Percentiles rank a stretch among this genome's conserved stretches.
These are phyloP conservation scores for Ceriops decandra DNA, from an alignment of 345 rosid species.

Conservation along the genomic window DNA sequence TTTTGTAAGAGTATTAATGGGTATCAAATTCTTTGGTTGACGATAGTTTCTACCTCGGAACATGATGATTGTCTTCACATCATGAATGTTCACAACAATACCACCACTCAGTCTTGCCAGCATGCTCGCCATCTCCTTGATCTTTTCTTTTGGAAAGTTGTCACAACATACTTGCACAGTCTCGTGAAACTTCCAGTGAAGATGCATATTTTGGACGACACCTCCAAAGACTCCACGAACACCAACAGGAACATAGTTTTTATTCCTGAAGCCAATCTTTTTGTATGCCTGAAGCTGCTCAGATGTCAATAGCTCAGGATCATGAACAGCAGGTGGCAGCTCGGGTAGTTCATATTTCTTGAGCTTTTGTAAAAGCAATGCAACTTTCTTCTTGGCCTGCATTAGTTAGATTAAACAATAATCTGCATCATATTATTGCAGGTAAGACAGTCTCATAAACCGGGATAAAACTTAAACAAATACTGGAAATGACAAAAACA, in stretches of 20 bases:
- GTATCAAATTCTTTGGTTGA: conserved; percentile 87
- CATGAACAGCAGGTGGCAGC: conserved; percentile 76
- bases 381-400: conserved; percentile 96
- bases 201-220: conserved; percentile 96
- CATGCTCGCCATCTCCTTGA: conserved; percentile 95
- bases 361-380: conserved; percentile 80
- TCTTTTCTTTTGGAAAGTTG: conserved; percentile 87
- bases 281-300: conserved; percentile 85
- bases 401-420: conserved; percentile 10
- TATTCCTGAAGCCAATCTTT: conserved; percentile 87
- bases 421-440: neutral
- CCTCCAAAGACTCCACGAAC: conserved; percentile 99
- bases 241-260: conserved; percentile 94
- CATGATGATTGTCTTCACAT: conserved; percentile 93
- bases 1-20: conserved; percentile 92
- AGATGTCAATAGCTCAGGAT: conserved; percentile 78
- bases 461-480: neutral
- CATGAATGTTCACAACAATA: conserved; percentile 72
- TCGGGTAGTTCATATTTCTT: conserved; percentile 94
- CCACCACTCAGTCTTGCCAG: conserved; percentile 90
- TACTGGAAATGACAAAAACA: too few relatives aligned
- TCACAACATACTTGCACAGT: conserved; percentile 97
- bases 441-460: neutral
- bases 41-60: conserved; percentile 96
- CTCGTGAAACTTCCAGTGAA: conserved; percentile 99